phyloP scores from a whole-genome alignment of 176 grass and related monocot species.

The barley (Hordeum vulgare) region MorexV3_pseudomolecules_assembly NC_058521.1:51101920-51102419 shows the following conservation, averaged over 20 bases:
- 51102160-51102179: not conserved
- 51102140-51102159: not conserved
- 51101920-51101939: not conserved
- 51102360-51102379: not conserved
- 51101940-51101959: not conserved
- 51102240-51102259: conserved; percentile 42
- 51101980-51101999: not conserved
- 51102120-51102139: not conserved
- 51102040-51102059: too few species aligned
- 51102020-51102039: not conserved
- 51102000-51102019: not conserved
- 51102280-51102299: conserved; percentile 34
- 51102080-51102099: too few species aligned
- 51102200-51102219: too few species aligned
- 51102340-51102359: not conserved
- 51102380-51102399: not conserved
- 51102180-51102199: too few species aligned
- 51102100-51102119: too few species aligned
- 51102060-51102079: too few species aligned
- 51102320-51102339: not conserved
- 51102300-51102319: conserved; percentile 41
- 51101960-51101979: not conserved
- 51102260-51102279: conserved; percentile 39
- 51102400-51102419: not conserved
- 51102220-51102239: not conserved